Evolutionary conservation across 306 rosid genomes (phyloP), one percentile per base, ranked within the genome.

Genomic region (Cucumis hystrix): DNA sequence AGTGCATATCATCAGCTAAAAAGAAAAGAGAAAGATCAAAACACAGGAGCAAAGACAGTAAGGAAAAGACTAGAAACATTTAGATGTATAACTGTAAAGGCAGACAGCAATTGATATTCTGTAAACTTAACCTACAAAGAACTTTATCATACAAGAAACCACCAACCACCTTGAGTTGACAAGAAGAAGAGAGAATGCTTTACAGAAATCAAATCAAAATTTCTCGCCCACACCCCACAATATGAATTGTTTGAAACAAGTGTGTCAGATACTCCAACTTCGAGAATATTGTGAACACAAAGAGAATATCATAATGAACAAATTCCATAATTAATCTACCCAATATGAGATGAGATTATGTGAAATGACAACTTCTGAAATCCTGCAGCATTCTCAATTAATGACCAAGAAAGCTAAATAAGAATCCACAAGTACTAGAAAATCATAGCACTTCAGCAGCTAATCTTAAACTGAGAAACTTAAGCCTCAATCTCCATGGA

Each of bases 401-500:
- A 41, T 67, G 20, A 41, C 45, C 43, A 72, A 28, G 11, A 49
- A 33, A 73, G 10, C 30, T 17, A 33, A 52, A 54, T 25, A 73
- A 33, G 28, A 33, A 54, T 16, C 25, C 61, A 72, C 41, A 72
- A 72, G 61, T 47, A 71, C 43, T 3, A 54, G 60, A 3, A 49
- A 71, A 71, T 49, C 59, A 71, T 15, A 49, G 16, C 15, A 67
- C 17, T 21, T 67, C 11, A 5, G 30, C 33, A 39, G 72, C 37
- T 70, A 52, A 47, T 70, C 58, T 20, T 13, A 70, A 70, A 70
- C 56, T 45, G 55, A 7, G 75, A 69, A 69, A 21, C 39, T 23
- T 43, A 45, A 70, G 57, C 75, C 57, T 70, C 56, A 39, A 70
- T 70, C 75, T 45, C 21, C 58, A 72, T 72, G 61, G 25, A 72